Base-by-base conservation (phyloP, 345 rosid genomes). In the Syzygium oleosum region DNA sequence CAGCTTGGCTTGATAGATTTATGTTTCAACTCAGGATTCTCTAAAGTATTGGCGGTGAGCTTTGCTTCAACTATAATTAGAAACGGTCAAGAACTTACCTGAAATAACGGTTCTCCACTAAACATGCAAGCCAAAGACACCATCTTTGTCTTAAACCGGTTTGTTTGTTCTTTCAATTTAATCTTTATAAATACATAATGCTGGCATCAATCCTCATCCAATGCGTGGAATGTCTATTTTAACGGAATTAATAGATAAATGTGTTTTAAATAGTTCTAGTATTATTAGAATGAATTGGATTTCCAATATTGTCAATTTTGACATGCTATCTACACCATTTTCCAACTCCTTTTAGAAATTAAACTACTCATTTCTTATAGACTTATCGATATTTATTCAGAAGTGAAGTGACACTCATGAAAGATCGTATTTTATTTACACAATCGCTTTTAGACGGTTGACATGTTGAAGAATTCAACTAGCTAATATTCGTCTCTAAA, bases 61-160 rank as follows among this genome's bases (percentile, higher is more conserved):
- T 90, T 89, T 85, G 80, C 52, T 86, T 87, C 87, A 59, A 80
- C 89, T 90, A 89, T 91, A 52, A 88, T 87, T 91, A 89, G 87
- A 86, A 77, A 23, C 59, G 86, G 56, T 73, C 83, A 73, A 73
- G 83, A 73, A 73, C 83, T 54, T 88, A 91, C 94, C 95, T 91
- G 91, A 93, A 93, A 85, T 91, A 92, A 93, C 95, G 95, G 94
- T 85, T 88, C 63, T 34, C 83, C 61, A 88, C 84, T 85, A 19
- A 49, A 88, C 85, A 73, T 73, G 49, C 0, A 52, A 25, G 41
- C 83, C 49, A 73, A 73, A 38, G 1, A 38, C 83, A 21, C 83
- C 83, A 73, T 34, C 83, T 73, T 19, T 73, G 83, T 73, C 83
- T 38, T 34, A 73, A 73, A 38, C 83, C 83, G 10, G 83, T 38